A percentile compares a stretch with the other conserved stretches of the same genome.
These are phyloP conservation scores for Miamiensis avidus DNA, from an alignment of 169 alveolate genomes.

Conservation along the genomic window DNA sequence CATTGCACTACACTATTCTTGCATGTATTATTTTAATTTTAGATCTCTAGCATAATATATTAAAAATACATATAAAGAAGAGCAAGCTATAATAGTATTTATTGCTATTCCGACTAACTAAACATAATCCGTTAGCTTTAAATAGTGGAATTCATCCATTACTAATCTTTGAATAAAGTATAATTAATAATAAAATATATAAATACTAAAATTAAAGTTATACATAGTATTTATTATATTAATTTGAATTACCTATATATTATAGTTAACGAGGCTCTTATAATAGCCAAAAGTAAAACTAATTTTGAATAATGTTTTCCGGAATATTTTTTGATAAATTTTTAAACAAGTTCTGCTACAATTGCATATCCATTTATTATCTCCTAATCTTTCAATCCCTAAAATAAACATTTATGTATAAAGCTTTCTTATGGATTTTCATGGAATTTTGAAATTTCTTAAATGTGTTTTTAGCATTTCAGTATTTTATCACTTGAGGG, in stretches of 20 bases:
- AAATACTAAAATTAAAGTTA: too few species aligned
- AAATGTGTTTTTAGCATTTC: not conserved
- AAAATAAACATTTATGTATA: not conserved
- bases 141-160: not conserved
- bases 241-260: too few species aligned
- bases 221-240: too few species aligned
- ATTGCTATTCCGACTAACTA: conserved; percentile 2
- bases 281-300: not conserved
- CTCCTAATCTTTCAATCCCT: not conserved
- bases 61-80: not conserved
- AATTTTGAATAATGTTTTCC: not conserved
- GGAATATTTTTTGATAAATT: not conserved
- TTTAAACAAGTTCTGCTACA: not conserved
- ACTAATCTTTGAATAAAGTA: too few species aligned
- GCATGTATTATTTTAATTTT: not conserved
- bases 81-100: conserved; percentile 10
- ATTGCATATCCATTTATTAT: conserved; percentile 4
- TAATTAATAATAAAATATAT: too few species aligned
- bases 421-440: not conserved
- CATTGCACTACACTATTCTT: not conserved
- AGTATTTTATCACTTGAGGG: not conserved
- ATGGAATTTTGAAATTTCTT: not conserved
- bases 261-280: conserved; percentile 1
- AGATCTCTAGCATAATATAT: conserved; percentile 5
- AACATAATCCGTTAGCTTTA: not conserved